Base-by-base conservation (phyloP, 305 asterid species). In the Coffea humblotiana region DNA sequence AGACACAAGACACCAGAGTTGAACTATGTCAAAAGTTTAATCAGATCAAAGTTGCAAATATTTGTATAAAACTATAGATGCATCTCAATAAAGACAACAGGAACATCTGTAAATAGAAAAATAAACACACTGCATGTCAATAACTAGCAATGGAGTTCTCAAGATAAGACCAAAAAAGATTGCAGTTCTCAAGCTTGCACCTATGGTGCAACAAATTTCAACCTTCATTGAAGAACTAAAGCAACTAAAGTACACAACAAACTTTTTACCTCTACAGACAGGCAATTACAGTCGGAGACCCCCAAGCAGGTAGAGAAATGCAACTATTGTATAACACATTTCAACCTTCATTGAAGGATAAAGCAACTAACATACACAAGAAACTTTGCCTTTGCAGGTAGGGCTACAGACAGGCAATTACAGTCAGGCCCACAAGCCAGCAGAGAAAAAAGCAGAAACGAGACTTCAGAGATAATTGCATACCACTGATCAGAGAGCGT, bases 401-500 rank as follows among this genome's bases (percentile, higher is more conserved):
- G 32, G 32, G 32, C 63, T 27, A 77, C 65, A 19, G 0, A 76
- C 52, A 61, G 32, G 37, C 73, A 64, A 19, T 65, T 3, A 65
- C 43, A 65, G 18, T 65, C 70, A 65, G 29, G 47, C 4, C 45
- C 35, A 64, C n/a, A 32, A 3, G 27, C 7, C 6, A 3, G 11
- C 74, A 43, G 14, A 27, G 32, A 12, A 60, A 8, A 25, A 35
- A 16, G 32, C 32, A 29, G 35, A 6, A 54, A 8, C 23, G 5
- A n/a, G 68, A 40, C 47, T 63, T 37, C 14, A 63, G 12, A 77
- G 25, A 68, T 45, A 64, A 56, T 58, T 49, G 75, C 90, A 64
- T 90, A 93, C 99, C 99, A 95, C 77, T 88, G 96, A 83, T 93
- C 98, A 72, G 97, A 84, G 71, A 95, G 93, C 13, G 96, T 92